phyloP scores from a whole-genome alignment of 2,329 filamentous ascomycete species.

The Neonectria magnoliae region DNA sequence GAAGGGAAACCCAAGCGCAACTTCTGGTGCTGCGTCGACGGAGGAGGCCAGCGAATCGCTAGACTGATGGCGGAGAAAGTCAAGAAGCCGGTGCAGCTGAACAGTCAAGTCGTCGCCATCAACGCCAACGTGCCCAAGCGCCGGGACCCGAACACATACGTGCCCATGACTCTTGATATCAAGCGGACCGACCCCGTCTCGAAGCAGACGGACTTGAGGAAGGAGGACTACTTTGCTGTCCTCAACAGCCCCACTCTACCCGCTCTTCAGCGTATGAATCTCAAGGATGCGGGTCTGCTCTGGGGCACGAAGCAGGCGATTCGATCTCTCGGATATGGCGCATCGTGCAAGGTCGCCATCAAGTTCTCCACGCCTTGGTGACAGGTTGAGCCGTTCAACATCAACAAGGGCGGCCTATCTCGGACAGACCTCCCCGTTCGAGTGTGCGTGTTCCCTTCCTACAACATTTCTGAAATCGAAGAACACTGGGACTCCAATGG shows the following conservation, averaged over 20 bases:
- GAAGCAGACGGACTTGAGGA: background rate
- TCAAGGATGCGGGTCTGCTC: constrained; percentile 37
- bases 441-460: constrained; percentile 47
- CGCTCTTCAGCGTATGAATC: constrained; percentile 31
- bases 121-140: constrained; percentile 7
- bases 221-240: constrained; percentile 23
- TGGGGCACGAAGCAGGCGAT: constrained; percentile 45
- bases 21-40: constrained; percentile 36
- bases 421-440: constrained; percentile 45
- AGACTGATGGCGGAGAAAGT: constrained; percentile 23
- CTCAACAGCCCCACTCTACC: constrained; percentile 33
- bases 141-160: background rate
- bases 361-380: constrained; percentile 49
- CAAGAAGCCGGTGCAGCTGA: constrained; percentile 14
- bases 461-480: constrained; percentile 31
- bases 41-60: constrained; percentile 27
- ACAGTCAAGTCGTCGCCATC: constrained; percentile 30
- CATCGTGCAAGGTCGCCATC: constrained; percentile 43
- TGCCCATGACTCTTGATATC: constrained; percentile 3
- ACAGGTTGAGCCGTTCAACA: constrained; percentile 19
- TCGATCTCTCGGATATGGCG: constrained; percentile 44
- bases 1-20: background rate
- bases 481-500: background rate
- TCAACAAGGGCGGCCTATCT: constrained; percentile 19
- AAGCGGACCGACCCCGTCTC: constrained; percentile 5